These are phyloP conservation scores for Herpotrichia juniperi DNA, from an alignment of 2,329 filamentous ascomycete species.

Conservation along the genomic window DNA sequence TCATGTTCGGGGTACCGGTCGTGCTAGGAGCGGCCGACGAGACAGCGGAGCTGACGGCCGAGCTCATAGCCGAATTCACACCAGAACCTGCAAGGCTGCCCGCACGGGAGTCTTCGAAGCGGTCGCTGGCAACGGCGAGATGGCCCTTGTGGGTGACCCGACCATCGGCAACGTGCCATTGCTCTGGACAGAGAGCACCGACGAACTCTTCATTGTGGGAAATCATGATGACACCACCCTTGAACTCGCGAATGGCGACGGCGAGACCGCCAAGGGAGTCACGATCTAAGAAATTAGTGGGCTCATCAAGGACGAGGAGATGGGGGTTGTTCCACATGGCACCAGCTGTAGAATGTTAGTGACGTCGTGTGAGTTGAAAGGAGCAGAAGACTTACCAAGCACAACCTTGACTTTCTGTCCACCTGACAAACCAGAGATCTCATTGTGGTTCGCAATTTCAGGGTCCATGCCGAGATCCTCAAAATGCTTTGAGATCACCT, in stretches of 20 bases:
- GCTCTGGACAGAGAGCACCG: slow-evolving; percentile 91
- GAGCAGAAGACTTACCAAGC: slow-evolving; percentile 64
- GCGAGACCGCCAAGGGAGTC: slow-evolving; percentile 95
- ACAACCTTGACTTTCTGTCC: slow-evolving; percentile 99
- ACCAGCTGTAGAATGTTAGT: slow-evolving; percentile 60
- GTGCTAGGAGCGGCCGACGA: slow-evolving; percentile 47
- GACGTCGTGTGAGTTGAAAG: slow-evolving; percentile 53
- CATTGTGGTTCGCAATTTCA: slow-evolving; percentile 98
- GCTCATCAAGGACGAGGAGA: slow-evolving; percentile 95
- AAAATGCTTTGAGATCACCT: slow-evolving; percentile 96
- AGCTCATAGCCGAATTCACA: too few relatives aligned
- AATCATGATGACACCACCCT: slow-evolving; percentile 98
- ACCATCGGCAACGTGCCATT: slow-evolving; percentile 92
- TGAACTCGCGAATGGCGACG: slow-evolving; percentile 98
- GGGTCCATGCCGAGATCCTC: slow-evolving; percentile 95
- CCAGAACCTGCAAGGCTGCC: slow-evolving; percentile 50
- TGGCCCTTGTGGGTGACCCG: slow-evolving; percentile 84
- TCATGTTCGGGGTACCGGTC: slow-evolving; percentile 72
- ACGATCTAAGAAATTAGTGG: slow-evolving; percentile 98
- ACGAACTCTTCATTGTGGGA: slow-evolving; percentile 99
- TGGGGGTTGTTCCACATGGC: slow-evolving; percentile 99
- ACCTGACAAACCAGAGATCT: slow-evolving; percentile 93
- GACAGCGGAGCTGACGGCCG: slow-evolving; percentile 55
- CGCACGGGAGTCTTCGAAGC: slow-evolving; percentile 83
- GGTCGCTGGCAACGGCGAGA: slow-evolving; percentile 74